Evolutionary conservation across 2,329 filamentous ascomycete genomes (phyloP), one percentile per base, ranked within the genome.

Genomic region (Stachybotrys echinatus): DNA sequence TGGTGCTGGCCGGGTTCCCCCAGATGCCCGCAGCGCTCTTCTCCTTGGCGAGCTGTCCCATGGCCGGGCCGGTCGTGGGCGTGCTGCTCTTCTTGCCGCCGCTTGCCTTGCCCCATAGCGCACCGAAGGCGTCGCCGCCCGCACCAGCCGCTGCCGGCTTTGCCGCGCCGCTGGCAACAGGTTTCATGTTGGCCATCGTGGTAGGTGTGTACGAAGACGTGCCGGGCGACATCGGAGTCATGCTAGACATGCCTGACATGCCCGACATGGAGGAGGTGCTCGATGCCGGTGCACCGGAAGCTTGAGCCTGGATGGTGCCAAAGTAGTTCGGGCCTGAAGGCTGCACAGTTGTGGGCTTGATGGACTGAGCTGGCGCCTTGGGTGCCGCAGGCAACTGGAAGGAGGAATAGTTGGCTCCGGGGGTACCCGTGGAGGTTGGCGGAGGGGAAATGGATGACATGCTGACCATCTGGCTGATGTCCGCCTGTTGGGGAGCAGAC

Each of bases 1-100:
- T 6, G 63, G 47, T 56, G 65, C 55, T 57, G 74, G 83, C 76
- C 17, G 87, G 78, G 1, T 88, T 81, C 18, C 92, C 94, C 91
- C 95, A 99, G 55, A 99, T 89, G 7, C 92, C 91, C 17, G 92
- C 91, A 60, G 85, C 91, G 51, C 91, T 94, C 79, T 97, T 96
- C 71, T 96, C 91, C 76, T 96, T 96, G n/a, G 92, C 92, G 69
- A 99, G 83, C 67, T 95, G 92, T 23, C 91, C 92, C 72, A 99
- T 80, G 49, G 92, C 92, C 47, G 90, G 85, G 1, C 87, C 87
- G 48, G 77, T 74, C 10, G 74, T 75, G 12, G 79, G 75, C 2
- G 84, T 79, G 52, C 71, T 76, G 1, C 79, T 71, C 75, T 91
- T 91, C 56, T 91, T 80, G 44, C 85, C 84, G 12, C 79, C 79